Evolutionary conservation across 2,329 filamentous ascomycete genomes (phyloP), one percentile per base, ranked within the genome.

Genomic region (Aspergillus pseudoviridinutans): DNA sequence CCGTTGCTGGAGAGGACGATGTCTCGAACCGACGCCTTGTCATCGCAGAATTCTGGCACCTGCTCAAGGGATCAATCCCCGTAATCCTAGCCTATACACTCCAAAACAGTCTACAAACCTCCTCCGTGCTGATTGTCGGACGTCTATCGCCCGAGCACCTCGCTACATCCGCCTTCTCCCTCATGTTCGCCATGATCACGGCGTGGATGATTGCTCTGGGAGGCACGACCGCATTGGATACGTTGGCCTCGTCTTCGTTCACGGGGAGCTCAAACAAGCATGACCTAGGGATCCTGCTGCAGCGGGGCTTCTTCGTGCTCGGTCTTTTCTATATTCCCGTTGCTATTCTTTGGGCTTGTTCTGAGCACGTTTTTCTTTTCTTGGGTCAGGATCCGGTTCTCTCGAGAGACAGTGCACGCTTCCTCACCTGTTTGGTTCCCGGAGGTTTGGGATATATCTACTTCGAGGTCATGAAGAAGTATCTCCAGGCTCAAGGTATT

Each of bases 141-240:
- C 86, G 90, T 2, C 78, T 91, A 0, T 92, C 89, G 0, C 87
- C 91, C 1, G 88, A 94, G 72, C 86, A 91, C 1, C 78, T 96
- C 6, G 90, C 91, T 0, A 90, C 88, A 0, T 88, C 90, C 1
- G 91, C 91, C 0, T 96, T 96, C 68, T 90, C 89, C 1, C 93
- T 94, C 78, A 96, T 96, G 91, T 96, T 96, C 65, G 91, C 91
- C 55, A 92, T 93, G 89, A 87, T 89, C 24, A 91, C 90, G 0
- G 91, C 87, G 0, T 95, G 91, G 91, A 82, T 96, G 41, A 89
- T 96, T 58, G 91, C 87, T 0, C 82, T 96, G 3, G 91, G 91
- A 28, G 91, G 91, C 7, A 92, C 90, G 0, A 96, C 90, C 1
- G 91, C 91, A 0, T 82, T 96, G 47, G 91, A 96, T 71, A 96